Base-by-base conservation (phyloP, 2,329 filamentous ascomycete genomes). In the Trichoderma brevicompactum region DNA sequence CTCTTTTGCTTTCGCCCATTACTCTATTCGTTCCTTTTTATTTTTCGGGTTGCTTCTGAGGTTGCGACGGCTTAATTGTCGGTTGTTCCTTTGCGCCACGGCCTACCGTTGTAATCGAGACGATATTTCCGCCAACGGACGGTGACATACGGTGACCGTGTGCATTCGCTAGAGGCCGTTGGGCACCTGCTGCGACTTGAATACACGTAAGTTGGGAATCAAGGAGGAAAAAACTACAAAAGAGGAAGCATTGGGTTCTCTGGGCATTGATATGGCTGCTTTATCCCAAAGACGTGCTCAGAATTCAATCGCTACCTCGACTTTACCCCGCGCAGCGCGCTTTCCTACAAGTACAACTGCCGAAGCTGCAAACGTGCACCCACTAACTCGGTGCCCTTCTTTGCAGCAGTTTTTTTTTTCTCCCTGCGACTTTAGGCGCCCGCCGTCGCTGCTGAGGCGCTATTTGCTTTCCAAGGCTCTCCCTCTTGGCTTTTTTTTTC, bases 261-360 rank as follows among this genome's bases (percentile, higher is more conserved):
- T 49, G 46, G 46, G 46, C 46, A 0, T 3, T 48, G 44, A 28
- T 49, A 28, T 28, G 23, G 23, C 23, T 13, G 9, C 46, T 49
- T 49, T 19, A 19, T 34, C 23, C 17, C 38, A 56, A 56, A 10
- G 54, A 32, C 40, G 41, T 23, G 40, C 54, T 34, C 49, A 38
- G 19, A 36, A 17, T 15, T 44, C 54, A 56, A 34, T 43, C 23
- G 23, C 28, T 56, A 19, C 54, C 54, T 44, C 40, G 8, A 43
- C 9, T 55, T 56, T 56, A 56, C 54, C 54, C 54, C 54, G 54
- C 54, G 54, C 54, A 56, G 9, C 7, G 23, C 54, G 54, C 54
- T 36, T 34, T 44, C 40, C 32, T 13, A 17, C 53, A 56, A 56
- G 53, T 32, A 56, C 40, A 43, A 32, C 38, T 55, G 53, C 53